A percentile compares a stretch with the other conserved stretches of the same genome.
phyloP scores from a whole-genome alignment of 345 rosid genomes.

The Citrus inodora region DNA sequence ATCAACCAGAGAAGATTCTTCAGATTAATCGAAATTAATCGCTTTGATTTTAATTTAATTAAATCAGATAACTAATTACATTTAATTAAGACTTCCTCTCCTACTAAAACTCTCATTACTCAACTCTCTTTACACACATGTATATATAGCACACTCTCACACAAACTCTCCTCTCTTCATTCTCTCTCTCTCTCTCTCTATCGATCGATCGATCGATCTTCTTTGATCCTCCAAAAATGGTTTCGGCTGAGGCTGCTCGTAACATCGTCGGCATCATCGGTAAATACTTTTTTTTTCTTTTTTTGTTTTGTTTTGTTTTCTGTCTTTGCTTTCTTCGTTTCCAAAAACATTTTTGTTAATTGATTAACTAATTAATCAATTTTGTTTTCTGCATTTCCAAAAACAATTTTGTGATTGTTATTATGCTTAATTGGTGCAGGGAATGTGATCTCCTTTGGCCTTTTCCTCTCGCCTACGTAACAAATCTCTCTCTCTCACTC shows the following conservation, averaged over 20 bases:
- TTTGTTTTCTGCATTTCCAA: background rate
- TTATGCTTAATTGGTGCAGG: slow-evolving; percentile 22
- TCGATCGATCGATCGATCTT: background rate
- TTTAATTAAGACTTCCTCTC: background rate
- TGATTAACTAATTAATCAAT: background rate
- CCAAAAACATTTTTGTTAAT: background rate
- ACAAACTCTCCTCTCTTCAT: background rate
- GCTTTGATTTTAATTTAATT: background rate
- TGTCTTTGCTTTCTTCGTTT: background rate
- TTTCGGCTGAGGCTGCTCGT: slow-evolving; percentile 8
- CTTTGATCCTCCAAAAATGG: background rate
- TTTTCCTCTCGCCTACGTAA: slow-evolving; percentile 49
- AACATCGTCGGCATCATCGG: slow-evolving; percentile 6
- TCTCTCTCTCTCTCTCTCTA: background rate
- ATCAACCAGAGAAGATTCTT: background rate
- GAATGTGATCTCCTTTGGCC: slow-evolving; percentile 35
- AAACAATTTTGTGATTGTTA: background rate
- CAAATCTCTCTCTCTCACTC: background rate
- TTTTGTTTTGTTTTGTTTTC: background rate
- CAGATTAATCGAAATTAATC: background rate
- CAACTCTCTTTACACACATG: too few species aligned
- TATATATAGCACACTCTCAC: too few species aligned
- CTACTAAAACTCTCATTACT: background rate
- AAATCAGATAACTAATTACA: background rate
- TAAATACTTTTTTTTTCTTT: background rate